A percentile compares a stretch with the other conserved stretches of the same genome.
These are phyloP conservation scores for Aspergillus jensenii DNA, from an alignment of 2,329 filamentous ascomycete genomes.

Conservation along the genomic window DNA sequence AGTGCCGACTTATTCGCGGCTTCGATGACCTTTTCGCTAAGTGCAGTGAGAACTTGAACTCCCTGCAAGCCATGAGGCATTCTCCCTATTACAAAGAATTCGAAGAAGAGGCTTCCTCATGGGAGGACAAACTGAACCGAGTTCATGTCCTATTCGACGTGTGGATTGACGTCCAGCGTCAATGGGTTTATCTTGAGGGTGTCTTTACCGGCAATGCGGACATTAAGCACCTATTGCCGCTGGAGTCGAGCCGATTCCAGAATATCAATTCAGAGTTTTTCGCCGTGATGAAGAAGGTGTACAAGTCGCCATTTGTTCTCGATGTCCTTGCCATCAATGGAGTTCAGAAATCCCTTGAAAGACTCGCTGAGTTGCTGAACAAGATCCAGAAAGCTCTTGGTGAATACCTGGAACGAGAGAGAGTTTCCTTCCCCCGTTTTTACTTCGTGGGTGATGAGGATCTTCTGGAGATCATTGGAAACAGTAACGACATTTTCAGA, in stretches of 20 bases:
- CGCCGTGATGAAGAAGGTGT: constrained; percentile 99
- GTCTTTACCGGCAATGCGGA: constrained; percentile 98
- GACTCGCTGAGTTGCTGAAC: constrained; percentile 93
- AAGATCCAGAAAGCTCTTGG: constrained; percentile 99
- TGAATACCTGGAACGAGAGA: constrained; percentile 96
- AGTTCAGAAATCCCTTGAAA: constrained; percentile 92
- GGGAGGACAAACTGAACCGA: constrained; percentile 97
- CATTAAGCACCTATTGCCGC: constrained; percentile 95
- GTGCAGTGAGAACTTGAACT: constrained; percentile 97
- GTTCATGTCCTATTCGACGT: constrained; percentile 98
- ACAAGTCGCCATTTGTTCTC: constrained; percentile 91
- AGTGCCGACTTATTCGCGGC: constrained; percentile 92
- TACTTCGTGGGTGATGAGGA: constrained; percentile 99
- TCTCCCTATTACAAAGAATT: constrained; percentile 99
- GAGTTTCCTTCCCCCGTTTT: constrained; percentile 96
- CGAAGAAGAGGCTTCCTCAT: constrained; percentile 91
- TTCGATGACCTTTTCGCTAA: constrained; percentile 99
- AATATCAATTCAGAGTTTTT: constrained; percentile 99
- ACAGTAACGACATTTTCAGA: constrained; percentile 94
- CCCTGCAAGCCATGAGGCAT: constrained; percentile 96
- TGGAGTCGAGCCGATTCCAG: constrained; percentile 94
- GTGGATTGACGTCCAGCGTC: constrained; percentile 99
- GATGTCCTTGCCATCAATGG: constrained; percentile 95
- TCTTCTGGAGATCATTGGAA: constrained; percentile 97
- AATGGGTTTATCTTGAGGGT: constrained; percentile 99